Evolutionary conservation across 2,329 filamentous ascomycete species (phyloP), one percentile per base, ranked within the genome.

Genomic region (Epichloe amarillans): DNA sequence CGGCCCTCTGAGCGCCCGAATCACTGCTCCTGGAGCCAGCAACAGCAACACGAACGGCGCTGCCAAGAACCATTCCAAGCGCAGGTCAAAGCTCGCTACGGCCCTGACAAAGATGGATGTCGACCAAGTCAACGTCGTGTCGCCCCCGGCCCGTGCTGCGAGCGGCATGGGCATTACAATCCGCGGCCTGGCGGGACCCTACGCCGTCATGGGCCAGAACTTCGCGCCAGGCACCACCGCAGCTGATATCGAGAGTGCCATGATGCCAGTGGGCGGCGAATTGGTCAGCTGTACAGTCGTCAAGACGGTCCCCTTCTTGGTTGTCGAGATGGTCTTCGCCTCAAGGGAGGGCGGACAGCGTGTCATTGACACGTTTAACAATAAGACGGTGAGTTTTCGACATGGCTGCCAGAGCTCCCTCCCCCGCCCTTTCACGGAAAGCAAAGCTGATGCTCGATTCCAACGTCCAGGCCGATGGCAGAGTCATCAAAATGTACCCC

Each of bases 191-290:
- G 82, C 82, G 0, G 83, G 85, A 0, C 85, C 85, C 1, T 87
- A 79, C 58, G 76, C 79, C 17, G 77, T 93, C 23, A 77, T 88
- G 63, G 86, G 84, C 3, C 83, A 86, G 66, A 93, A 93, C 71
- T 88, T 93, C 63, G 87, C 86, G 12, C 80, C 80, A 2, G 87
- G 87, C 38, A 93, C 87, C 0, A 89, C 87, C 6, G 84, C 83
- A 2, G 85, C 84, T 33, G 87, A 93, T 61, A 88, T 93, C 53
- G 85, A 89, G 70, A 86, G 83, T 58, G 87, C 87, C 51, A 82
- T 93, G 80, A 77, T 75, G n/a, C 80, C 81, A 0, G 70, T 86
- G n/a, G 85, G 84, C 39, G 85, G 84, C 33, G 73, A 82, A 54
- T 75, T 88, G 60, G 62, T 76, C 23, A 79, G 76, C 60, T 91